Evolutionary conservation across 805 yeast genomes (phyloP).

Genomic region (Pichia gijzeniarum): DNA sequence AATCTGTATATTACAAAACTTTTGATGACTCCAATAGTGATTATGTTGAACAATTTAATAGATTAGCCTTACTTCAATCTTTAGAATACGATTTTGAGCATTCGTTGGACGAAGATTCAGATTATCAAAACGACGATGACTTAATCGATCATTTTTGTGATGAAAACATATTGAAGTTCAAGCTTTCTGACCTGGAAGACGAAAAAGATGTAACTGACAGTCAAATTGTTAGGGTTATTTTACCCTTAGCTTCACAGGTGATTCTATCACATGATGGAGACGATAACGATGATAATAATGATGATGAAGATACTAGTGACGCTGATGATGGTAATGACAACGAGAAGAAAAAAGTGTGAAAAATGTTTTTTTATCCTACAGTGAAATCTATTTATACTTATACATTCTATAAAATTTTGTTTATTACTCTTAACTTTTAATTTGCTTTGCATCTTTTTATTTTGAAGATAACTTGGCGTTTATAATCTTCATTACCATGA

Average conservation of each 20-base stretch:
- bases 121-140: constrained; percentile 25
- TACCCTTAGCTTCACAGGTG: constrained; percentile 33
- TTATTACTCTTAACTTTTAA: background rate
- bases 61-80: constrained; percentile 31
- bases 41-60: constrained; percentile 24
- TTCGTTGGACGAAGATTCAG: constrained; percentile 20
- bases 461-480: constrained; percentile 8
- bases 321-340: too few relatives aligned
- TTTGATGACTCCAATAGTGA: constrained; percentile 18
- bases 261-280: constrained; percentile 20
- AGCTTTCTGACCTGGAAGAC: constrained; percentile 11
- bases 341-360: too few relatives aligned
- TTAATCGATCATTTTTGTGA: constrained; percentile 26
- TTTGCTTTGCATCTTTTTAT: background rate
- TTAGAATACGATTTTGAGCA: constrained; percentile 33
- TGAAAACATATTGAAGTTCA: constrained; percentile 23
- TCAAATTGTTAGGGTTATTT: constrained; percentile 25
- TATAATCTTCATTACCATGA: constrained; percentile 6
- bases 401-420: background rate
- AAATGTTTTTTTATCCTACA: background rate
- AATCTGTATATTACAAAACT: constrained; percentile 26
- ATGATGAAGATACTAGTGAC: too few relatives aligned
- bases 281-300: constrained; percentile 6
- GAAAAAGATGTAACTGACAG: constrained; percentile 20
- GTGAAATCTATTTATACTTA: background rate